Base-by-base conservation (phyloP, 2,329 filamentous ascomycete species). In the Phialophora expanda region DNA sequence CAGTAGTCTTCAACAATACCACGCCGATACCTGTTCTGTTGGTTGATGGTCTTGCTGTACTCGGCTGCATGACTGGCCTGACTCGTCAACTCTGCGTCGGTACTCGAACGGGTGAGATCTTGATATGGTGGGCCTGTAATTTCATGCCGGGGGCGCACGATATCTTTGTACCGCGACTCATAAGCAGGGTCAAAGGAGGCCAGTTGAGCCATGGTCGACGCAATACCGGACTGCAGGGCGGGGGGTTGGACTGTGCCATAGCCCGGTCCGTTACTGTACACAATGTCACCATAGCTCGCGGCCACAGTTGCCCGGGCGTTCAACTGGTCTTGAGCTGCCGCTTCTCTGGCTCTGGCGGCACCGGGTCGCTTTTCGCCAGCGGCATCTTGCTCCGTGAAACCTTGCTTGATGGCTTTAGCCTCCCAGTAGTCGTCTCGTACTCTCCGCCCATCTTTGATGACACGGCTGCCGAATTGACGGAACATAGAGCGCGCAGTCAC, bases 401-500 rank as follows among this genome's bases (percentile, higher is more conserved):
- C 95, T 79, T 99, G 95, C 79, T 98, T 99, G 56, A 91, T 86
- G 7, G 95, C 95, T 79, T 98, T 98, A 75, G 90, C 91, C 78
- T 98, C 95, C 95, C 95, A 99, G 79, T 99, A 99, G 77, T 99
- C 95, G 79, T 99, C 95, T 57, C 95, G 89, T 50, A 99, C 95
- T 65, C 95, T 86, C 69, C 94, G 87, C 38, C 95, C 95, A 74
- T 93, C 91, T 41, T 91, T 88, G 70, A 99, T 95, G 60, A 99
- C 90, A 69, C 95, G 87, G 78, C 93, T 97, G 56, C 95, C 95
- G 78, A 99, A 99, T 77, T 99, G 95, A 51, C 95, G 89, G 79
- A 98, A 99, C 95, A 99, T 99, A 73, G 94, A 98, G 70, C 92
- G 89, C 32, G 95, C 95, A 0, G 95, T 98, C 51, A 99, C 95